phyloP scores from a whole-genome alignment of 805 yeast species.

The Candida wancherniae region DNA sequence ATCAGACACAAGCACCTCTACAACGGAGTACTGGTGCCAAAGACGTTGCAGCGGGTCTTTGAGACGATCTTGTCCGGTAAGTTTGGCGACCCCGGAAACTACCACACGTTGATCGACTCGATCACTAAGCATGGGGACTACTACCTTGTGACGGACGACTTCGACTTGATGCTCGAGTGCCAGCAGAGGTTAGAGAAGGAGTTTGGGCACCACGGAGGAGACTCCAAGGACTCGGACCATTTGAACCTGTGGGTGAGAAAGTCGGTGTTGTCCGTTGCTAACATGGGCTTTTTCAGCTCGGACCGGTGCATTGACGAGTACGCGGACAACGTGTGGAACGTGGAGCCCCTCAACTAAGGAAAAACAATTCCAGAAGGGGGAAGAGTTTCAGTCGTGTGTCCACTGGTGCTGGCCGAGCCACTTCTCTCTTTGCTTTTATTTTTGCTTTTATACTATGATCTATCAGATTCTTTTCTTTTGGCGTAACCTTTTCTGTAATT shows the following conservation, averaged over 20 bases:
- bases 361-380: no score
- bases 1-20: conserved; percentile 70
- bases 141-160: conserved; percentile 85
- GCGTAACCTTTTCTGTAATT: no score
- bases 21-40: conserved; percentile 56
- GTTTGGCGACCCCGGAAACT: conserved; percentile 71
- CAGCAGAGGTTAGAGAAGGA: conserved; percentile 73
- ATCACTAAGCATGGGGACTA: conserved; percentile 74
- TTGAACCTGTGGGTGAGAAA: conserved; percentile 70
- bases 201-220: conserved; percentile 45
- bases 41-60: conserved; percentile 58
- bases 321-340: conserved; percentile 89
- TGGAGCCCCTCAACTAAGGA: conserved; percentile 55
- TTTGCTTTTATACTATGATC: no score
- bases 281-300: conserved; percentile 88
- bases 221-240: conserved; percentile 45
- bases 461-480: no score
- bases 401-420: no score
- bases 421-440: no score
- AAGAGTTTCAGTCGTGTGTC: no score
- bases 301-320: conserved; percentile 91
- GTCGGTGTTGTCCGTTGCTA: conserved; percentile 75
- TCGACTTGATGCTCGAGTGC: conserved; percentile 79
- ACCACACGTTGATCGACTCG: conserved; percentile 61
- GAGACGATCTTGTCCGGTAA: conserved; percentile 58